Evolutionary conservation across 2,329 filamentous ascomycete genomes (phyloP).

Genomic region (Fusarium sambucinum): DNA sequence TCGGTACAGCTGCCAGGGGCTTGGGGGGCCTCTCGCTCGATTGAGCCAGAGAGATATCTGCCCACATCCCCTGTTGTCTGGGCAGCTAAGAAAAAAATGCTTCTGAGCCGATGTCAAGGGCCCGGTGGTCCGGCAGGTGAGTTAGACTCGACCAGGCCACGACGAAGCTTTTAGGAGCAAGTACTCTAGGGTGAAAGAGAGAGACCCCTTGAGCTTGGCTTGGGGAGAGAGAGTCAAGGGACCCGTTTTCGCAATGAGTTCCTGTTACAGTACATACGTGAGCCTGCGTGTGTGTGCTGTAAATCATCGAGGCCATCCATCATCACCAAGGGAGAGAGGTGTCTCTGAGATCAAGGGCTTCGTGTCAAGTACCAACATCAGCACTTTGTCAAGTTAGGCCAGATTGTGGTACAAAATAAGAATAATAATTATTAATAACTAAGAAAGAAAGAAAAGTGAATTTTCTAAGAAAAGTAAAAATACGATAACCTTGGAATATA

Average conservation of each 20-base stretch:
- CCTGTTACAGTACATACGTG: slow-evolving; percentile 1
- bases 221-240: slow-evolving; percentile 18
- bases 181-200: slow-evolving; percentile 1
- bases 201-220: slow-evolving; percentile 1
- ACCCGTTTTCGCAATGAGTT: slow-evolving; percentile 32
- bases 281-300: not conserved
- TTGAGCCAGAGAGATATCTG: slow-evolving; percentile 12
- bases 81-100: slow-evolving; percentile 26
- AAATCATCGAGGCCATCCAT: slow-evolving; percentile 19
- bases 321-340: slow-evolving; percentile 20
- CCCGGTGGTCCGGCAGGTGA: slow-evolving; percentile 23
- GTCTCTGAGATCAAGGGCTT: slow-evolving; percentile 9
- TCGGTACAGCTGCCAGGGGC: slow-evolving; percentile 12
- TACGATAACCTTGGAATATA: slow-evolving; percentile 10
- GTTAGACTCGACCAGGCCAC: not conserved
- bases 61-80: slow-evolving; percentile 32
- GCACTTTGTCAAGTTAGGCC: slow-evolving; percentile 9
- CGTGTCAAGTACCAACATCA: slow-evolving; percentile 17
- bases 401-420: not conserved
- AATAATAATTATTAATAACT: no score
- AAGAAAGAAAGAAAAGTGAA: no score
- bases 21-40: slow-evolving; percentile 25
- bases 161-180: slow-evolving; percentile 21
- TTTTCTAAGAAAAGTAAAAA: slow-evolving; percentile 8
- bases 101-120: slow-evolving; percentile 28